Percentiles rank a stretch among this genome's conserved stretches.
Evolutionary conservation across 768 basidiomycete genomes (phyloP).

Genomic region (Auriculariales sp.): DNA sequence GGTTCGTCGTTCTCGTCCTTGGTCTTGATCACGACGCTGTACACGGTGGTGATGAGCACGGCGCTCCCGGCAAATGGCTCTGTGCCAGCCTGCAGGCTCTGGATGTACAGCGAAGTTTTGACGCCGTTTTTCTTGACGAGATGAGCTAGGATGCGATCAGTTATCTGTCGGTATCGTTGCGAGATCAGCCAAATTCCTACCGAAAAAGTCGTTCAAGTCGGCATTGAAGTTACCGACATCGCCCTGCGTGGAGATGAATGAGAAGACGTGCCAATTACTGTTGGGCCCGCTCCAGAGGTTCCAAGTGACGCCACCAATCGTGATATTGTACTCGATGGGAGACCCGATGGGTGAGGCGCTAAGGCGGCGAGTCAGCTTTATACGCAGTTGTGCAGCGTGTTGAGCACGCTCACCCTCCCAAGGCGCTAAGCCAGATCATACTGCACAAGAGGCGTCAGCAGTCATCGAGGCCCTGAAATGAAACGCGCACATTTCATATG

Average conservation of each 20-base stretch:
- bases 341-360: slow-evolving; percentile 45
- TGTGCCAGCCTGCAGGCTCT: slow-evolving; percentile 40
- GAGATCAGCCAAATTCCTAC: slow-evolving; percentile 17
- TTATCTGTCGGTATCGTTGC: background rate
- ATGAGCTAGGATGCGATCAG: slow-evolving; percentile 21
- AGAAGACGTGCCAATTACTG: slow-evolving; percentile 39
- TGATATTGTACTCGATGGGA: slow-evolving; percentile 25
- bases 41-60: slow-evolving; percentile 25
- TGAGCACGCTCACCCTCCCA: slow-evolving; percentile 28
- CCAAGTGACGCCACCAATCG: slow-evolving; percentile 37
- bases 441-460: slow-evolving; percentile 12
- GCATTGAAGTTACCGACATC: slow-evolving; percentile 35
- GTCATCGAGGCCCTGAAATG: background rate
- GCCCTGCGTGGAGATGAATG: slow-evolving; percentile 34
- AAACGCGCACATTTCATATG: slow-evolving; percentile 35
- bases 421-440: slow-evolving; percentile 48
- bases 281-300: slow-evolving; percentile 41
- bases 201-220: slow-evolving; percentile 41
- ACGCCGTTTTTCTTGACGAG: slow-evolving; percentile 32
- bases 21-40: slow-evolving; percentile 23
- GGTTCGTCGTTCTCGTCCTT: no score
- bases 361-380: background rate
- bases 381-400: background rate
- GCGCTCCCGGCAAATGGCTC: slow-evolving; percentile 41
- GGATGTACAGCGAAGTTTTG: slow-evolving; percentile 31